These are phyloP conservation scores for Xerocomus potaroensis DNA, from an alignment of 768 basidiomycete species.

Conservation along the genomic window DNA sequence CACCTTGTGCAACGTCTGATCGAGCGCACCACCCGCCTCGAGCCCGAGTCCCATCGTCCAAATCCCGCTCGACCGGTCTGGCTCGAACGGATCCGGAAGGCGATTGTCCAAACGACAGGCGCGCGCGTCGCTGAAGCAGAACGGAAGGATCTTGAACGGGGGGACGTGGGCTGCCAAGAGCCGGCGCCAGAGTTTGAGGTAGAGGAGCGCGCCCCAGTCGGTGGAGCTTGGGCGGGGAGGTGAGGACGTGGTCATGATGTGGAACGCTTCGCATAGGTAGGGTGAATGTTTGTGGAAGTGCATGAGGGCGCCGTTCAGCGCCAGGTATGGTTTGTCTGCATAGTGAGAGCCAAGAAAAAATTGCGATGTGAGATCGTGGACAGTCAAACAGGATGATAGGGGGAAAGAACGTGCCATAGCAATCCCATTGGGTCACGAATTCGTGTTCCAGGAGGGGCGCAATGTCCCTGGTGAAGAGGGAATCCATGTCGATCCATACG, in stretches of 20 bases:
- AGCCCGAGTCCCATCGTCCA: conserved; percentile 68
- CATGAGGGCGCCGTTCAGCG: conserved; percentile 93
- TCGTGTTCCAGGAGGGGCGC: conserved; percentile 87
- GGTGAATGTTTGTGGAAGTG: conserved; percentile 88
- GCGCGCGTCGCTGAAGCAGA: conserved; percentile 90
- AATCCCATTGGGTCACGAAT: conserved; percentile 99
- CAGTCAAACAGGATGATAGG: no score
- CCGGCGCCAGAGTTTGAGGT: conserved; percentile 86
- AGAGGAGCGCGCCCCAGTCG: conserved; percentile 92
- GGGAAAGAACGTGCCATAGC: conserved; percentile 64
- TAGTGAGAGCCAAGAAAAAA: background rate
- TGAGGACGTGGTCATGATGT: conserved; percentile 74
- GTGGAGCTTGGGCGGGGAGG: conserved; percentile 76
- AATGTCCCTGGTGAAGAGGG: conserved; percentile 83
- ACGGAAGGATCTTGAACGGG: conserved; percentile 91
- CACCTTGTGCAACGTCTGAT: conserved; percentile 59
- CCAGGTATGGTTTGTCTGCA: conserved; percentile 71
- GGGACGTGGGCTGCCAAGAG: conserved; percentile 67
- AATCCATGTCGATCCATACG: conserved; percentile 98
- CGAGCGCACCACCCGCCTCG: conserved; percentile 59
- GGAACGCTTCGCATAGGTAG: conserved; percentile 95
- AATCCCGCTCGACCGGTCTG: conserved; percentile 46
- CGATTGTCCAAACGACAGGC: conserved; percentile 92
- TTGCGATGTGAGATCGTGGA: background rate
- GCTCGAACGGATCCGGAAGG: conserved; percentile 84